phyloP scores from a whole-genome alignment of 2,329 filamentous ascomycete species.

The Aspergillus carbonarius region DNA sequence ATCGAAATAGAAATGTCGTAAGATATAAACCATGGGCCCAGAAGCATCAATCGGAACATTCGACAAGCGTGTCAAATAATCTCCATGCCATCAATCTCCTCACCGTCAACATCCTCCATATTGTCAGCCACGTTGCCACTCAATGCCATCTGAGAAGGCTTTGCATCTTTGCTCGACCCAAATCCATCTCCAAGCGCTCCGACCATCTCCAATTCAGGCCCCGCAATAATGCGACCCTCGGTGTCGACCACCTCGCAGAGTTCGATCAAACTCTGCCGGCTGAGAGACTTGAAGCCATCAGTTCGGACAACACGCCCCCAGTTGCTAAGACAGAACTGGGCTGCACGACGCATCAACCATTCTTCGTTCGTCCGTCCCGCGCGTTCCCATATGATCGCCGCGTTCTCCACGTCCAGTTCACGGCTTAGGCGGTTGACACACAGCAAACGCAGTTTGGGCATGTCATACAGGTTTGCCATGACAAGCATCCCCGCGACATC shows the following conservation, averaged over 20 bases:
- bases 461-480: constrained; percentile 97
- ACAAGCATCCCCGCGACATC: constrained; percentile 93
- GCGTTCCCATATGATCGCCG: constrained; percentile 94
- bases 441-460: constrained; percentile 84
- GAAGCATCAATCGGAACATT: neutral
- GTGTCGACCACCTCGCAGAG: constrained; percentile 90
- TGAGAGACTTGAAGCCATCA: constrained; percentile 77
- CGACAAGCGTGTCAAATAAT: constrained; percentile 16
- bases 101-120: constrained; percentile 44
- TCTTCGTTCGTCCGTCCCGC: constrained; percentile 87
- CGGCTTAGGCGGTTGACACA: constrained; percentile 87
- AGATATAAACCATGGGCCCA: neutral
- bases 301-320: constrained; percentile 95
- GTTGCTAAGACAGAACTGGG: constrained; percentile 83
- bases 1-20: constrained; percentile 9
- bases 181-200: constrained; percentile 54
- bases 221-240: constrained; percentile 86
- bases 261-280: constrained; percentile 77
- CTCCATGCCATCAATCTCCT: constrained; percentile 51
- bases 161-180: constrained; percentile 34
- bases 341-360: constrained; percentile 86
- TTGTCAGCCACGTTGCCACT: constrained; percentile 32
- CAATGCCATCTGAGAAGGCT: constrained; percentile 29
- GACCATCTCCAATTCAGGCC: constrained; percentile 72
- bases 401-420: constrained; percentile 91